phyloP scores from a whole-genome alignment of 2,329 filamentous ascomycete genomes.

The Alternaria gansuensis region DNA sequence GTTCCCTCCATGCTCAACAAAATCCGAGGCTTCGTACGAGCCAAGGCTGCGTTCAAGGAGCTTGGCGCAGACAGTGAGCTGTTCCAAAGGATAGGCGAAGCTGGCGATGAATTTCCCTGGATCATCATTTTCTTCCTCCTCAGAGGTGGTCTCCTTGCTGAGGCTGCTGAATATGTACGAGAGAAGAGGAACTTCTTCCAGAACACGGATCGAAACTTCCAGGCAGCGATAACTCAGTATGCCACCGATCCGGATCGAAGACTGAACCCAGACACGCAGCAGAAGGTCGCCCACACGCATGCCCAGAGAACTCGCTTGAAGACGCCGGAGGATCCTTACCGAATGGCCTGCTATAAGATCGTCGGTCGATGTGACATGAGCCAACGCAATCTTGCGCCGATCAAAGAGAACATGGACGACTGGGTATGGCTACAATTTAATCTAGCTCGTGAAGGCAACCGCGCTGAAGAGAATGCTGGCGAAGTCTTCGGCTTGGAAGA shows the following conservation, averaged over 20 bases:
- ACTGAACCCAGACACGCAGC: slow-evolving; percentile 79
- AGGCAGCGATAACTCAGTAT: slow-evolving; percentile 86
- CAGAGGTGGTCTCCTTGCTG: slow-evolving; percentile 81
- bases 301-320: slow-evolving; percentile 84
- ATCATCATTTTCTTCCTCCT: slow-evolving; percentile 92
- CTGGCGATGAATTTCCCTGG: slow-evolving; percentile 84
- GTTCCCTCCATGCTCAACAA: slow-evolving; percentile 88
- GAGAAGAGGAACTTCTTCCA: slow-evolving; percentile 84
- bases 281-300: slow-evolving; percentile 89
- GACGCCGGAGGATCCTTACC: slow-evolving; percentile 89
- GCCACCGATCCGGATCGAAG: slow-evolving; percentile 78
- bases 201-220: slow-evolving; percentile 89
- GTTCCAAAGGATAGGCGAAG: slow-evolving; percentile 72
- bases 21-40: slow-evolving; percentile 88
- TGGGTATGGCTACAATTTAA: slow-evolving; percentile 74
- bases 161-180: slow-evolving; percentile 87
- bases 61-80: slow-evolving; percentile 82
- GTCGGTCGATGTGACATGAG: slow-evolving; percentile 78
- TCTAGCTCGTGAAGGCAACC: slow-evolving; percentile 68
- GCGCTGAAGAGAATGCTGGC: slow-evolving; percentile 68
- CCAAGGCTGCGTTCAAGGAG: slow-evolving; percentile 81
- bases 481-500: slow-evolving; percentile 70
- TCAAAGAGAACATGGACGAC: slow-evolving; percentile 69
- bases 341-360: slow-evolving; percentile 97
- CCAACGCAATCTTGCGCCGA: slow-evolving; percentile 64